Evolutionary conservation across 2,329 filamentous ascomycete species (phyloP).

Genomic region (Lasiodiplodia citricola): DNA sequence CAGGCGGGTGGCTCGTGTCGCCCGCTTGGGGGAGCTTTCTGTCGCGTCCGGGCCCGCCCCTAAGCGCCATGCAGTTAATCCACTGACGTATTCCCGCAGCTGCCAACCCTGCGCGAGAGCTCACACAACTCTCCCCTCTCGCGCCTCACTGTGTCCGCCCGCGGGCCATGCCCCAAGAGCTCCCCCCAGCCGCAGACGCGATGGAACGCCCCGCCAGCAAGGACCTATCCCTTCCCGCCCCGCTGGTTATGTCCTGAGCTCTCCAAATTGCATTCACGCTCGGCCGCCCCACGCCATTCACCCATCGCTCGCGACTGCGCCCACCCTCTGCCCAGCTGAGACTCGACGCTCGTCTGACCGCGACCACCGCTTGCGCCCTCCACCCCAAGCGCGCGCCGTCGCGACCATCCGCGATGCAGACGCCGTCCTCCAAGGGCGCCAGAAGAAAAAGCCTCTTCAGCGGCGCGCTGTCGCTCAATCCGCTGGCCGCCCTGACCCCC

Average conservation of each 20-base stretch:
- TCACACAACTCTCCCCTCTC: background rate
- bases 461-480: constrained; percentile 32
- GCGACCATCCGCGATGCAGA: constrained; percentile 13
- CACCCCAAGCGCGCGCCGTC: background rate
- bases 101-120: constrained; percentile 4
- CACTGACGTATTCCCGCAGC: constrained; percentile 22
- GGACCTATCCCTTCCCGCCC: constrained; percentile 15
- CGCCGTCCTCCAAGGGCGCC: constrained; percentile 28
- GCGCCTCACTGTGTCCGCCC: constrained; percentile 22
- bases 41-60: constrained; percentile 17
- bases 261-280: constrained; percentile 6
- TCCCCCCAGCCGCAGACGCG: background rate
- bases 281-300: constrained; percentile 2
- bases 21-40: constrained; percentile 7
- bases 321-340: background rate
- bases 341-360: background rate
- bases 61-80: constrained; percentile 15
- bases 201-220: constrained; percentile 6
- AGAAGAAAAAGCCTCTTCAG: constrained; percentile 45
- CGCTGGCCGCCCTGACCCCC: constrained; percentile 39
- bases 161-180: constrained; percentile 16
- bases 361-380: background rate
- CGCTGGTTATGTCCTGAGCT: constrained; percentile 21
- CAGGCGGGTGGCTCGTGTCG: constrained; percentile 17
- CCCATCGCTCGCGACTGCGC: background rate